Evolutionary conservation across 2,329 filamentous ascomycete genomes (phyloP).

Genomic region (Penicillium sp.): DNA sequence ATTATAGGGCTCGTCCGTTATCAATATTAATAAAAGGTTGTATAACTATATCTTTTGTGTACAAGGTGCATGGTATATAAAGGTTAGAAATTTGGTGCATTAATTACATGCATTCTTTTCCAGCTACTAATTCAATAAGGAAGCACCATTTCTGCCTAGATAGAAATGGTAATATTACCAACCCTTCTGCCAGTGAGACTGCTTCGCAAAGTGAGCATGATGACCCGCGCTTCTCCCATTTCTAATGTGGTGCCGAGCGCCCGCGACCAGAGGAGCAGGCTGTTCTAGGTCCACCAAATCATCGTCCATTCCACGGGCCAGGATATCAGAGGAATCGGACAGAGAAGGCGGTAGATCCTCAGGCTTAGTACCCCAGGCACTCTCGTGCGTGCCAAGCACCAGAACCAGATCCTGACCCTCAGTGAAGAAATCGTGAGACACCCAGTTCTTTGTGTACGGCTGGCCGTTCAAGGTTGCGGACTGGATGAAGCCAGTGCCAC

Average conservation of each 20-base stretch:
- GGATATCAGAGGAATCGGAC: background rate
- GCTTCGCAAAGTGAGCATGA: background rate
- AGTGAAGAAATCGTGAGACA: constrained; percentile 66
- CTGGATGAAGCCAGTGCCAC: constrained; percentile 64
- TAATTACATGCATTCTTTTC: background rate
- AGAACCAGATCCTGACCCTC: constrained; percentile 64
- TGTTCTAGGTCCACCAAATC: background rate
- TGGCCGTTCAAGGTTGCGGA: constrained; percentile 62
- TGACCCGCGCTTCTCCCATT: constrained; percentile 3
- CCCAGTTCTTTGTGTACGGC: constrained; percentile 63
- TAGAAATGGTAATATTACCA: background rate
- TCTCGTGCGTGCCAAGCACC: constrained; percentile 60
- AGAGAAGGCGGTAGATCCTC: constrained; percentile 63
- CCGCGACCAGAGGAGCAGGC: background rate
- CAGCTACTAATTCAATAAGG: too few species aligned
- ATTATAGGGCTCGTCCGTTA: too few species aligned
- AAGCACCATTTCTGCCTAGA: too few species aligned
- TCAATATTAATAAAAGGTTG: too few species aligned
- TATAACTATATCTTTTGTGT: background rate
- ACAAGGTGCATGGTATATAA: background rate
- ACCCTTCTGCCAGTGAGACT: background rate
- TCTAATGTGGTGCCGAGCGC: background rate
- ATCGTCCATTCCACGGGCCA: background rate
- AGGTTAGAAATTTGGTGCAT: background rate
- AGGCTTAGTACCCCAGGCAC: constrained; percentile 60